A percentile compares a stretch with the other conserved stretches of the same genome.
These are phyloP conservation scores for Eucalyptus sp. DNA, from an alignment of 345 rosid genomes.

Conservation along the genomic window DNA sequence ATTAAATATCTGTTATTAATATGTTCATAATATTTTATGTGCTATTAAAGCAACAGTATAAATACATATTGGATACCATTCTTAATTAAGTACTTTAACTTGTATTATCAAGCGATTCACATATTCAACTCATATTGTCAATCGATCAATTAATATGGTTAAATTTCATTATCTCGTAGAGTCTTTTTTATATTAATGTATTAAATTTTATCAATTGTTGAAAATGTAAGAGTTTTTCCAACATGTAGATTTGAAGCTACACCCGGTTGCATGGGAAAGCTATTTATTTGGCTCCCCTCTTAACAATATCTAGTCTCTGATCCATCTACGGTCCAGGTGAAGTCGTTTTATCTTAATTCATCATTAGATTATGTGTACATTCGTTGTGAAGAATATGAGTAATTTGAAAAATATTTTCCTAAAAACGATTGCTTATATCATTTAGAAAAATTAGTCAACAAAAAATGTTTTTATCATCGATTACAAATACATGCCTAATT, in stretches of 20 bases:
- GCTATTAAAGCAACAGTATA: neutral
- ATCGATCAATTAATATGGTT: neutral
- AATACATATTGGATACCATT: neutral
- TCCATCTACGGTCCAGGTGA: neutral
- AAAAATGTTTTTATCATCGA: too few species aligned
- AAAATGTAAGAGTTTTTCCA: neutral
- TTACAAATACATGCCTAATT: too few species aligned
- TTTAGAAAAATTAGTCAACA: too few species aligned
- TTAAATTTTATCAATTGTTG: neutral
- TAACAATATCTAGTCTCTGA: neutral
- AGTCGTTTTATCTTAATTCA: too few species aligned
- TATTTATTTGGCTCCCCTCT: neutral
- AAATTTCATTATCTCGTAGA: neutral
- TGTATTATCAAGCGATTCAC: neutral
- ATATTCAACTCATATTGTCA: neutral
- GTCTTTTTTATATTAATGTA: neutral
- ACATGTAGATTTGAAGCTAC: neutral
- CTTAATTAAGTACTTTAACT: neutral
- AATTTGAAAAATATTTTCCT: too few species aligned
- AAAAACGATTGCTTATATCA: too few species aligned
- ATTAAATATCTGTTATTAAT: neutral
- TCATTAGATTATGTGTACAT: too few species aligned
- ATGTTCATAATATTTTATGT: neutral
- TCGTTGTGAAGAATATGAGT: too few species aligned
- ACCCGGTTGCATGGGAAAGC: neutral